Percentiles rank a stretch among this genome's conserved stretches.
phyloP scores from a whole-genome alignment of 768 basidiomycete species.

The Phylloporus scabripes region DNA sequence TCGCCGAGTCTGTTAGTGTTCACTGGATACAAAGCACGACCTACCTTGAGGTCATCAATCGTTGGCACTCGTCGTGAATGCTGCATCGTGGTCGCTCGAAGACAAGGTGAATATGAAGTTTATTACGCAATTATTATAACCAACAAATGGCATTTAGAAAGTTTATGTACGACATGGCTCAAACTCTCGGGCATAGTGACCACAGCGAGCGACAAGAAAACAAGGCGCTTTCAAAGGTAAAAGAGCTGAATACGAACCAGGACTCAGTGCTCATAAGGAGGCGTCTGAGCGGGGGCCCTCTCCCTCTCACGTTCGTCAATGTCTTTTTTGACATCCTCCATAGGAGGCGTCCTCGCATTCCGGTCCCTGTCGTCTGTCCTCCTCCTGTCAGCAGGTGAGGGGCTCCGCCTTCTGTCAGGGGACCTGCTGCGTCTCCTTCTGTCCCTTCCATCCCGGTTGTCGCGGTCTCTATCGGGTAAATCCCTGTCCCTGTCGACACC shows the following conservation, averaged over 20 bases:
- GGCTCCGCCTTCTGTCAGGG: slow-evolving; percentile 43
- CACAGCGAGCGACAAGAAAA: neutral
- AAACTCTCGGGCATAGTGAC: slow-evolving; percentile 3
- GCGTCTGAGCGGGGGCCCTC: slow-evolving; percentile 43
- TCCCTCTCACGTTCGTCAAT: slow-evolving; percentile 48
- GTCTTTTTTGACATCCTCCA: slow-evolving; percentile 38
- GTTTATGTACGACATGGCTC: slow-evolving; percentile 19
- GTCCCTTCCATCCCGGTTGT: slow-evolving; percentile 39
- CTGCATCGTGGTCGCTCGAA: slow-evolving; percentile 19
- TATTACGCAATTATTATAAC: neutral
- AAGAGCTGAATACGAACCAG: too few relatives aligned
- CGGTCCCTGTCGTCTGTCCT: slow-evolving; percentile 45
- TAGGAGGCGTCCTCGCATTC: slow-evolving; percentile 46
- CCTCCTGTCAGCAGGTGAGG: slow-evolving; percentile 38
- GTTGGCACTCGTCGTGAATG: slow-evolving; percentile 26
- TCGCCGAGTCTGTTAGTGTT: slow-evolving; percentile 2
- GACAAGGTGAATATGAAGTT: neutral
- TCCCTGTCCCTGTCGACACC: slow-evolving; percentile 35
- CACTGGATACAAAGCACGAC: neutral
- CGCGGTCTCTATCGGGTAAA: slow-evolving; percentile 27
- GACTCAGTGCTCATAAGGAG: slow-evolving; percentile 51
- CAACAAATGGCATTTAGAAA: slow-evolving; percentile 14
- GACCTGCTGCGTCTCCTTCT: slow-evolving; percentile 47
- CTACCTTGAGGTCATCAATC: slow-evolving; percentile 31
- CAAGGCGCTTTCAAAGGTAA: neutral